These are phyloP conservation scores for Cicer bijugum DNA, from an alignment of 306 rosid genomes.

Conservation along the genomic window DNA sequence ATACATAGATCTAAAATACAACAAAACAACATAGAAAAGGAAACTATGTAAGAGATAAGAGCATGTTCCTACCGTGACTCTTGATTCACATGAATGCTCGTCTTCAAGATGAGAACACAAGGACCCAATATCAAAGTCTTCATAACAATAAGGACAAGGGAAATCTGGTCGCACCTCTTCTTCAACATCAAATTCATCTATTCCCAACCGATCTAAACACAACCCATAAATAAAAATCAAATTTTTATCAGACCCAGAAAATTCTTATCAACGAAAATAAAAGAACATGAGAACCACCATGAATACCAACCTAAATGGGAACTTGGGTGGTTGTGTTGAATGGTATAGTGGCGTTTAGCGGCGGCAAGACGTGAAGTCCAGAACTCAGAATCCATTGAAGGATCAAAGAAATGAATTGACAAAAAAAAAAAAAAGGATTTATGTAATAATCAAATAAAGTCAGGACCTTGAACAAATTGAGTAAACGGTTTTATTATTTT, in stretches of 20 bases:
- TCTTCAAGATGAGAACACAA: constrained; percentile 94
- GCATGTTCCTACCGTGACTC: constrained; percentile 66
- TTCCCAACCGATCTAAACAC: constrained; percentile 77
- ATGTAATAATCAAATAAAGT: constrained; percentile 11
- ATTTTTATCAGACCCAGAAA: constrained; percentile 40
- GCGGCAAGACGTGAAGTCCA: constrained; percentile 97
- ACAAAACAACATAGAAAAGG: neutral
- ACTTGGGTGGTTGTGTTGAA: constrained; percentile 75
- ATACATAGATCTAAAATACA: constrained; percentile 34
- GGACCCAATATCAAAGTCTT: constrained; percentile 84
- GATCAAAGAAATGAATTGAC: constrained; percentile 41
- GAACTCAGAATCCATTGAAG: constrained; percentile 89
- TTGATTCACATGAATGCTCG: constrained; percentile 87
- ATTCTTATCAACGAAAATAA: neutral
- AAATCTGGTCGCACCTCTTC: constrained; percentile 91
- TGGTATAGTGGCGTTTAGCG: constrained; percentile 81
- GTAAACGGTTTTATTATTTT: neutral
- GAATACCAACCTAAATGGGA: constrained; percentile 68
- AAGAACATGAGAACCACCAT: neutral
- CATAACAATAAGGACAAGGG: constrained; percentile 88
- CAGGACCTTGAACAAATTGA: constrained; percentile 33
- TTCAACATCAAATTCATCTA: constrained; percentile 84
- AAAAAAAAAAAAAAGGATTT: neutral
- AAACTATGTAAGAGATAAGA: constrained; percentile 19
- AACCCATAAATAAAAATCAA: constrained; percentile 17